Evolutionary conservation across 495 filamentous ascomycete genomes (phyloP).

Genomic region (Acidomyces sp.): DNA sequence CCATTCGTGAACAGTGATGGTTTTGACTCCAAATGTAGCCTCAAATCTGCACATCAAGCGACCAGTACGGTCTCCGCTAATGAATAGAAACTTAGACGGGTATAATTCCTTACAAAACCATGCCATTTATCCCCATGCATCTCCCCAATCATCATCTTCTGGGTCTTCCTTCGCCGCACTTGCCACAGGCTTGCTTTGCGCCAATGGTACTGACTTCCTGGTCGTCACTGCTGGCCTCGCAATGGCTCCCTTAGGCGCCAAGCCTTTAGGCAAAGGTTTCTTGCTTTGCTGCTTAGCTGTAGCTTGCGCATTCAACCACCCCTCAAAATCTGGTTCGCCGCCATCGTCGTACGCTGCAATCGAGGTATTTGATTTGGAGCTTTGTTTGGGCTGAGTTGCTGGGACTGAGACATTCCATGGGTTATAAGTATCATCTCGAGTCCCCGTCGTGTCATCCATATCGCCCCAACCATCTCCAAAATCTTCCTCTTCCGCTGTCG

Average conservation of each 20-base stretch:
- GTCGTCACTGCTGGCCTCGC: constrained; percentile 26
- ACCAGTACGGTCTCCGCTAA: no score
- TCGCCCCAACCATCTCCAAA: constrained; percentile 36
- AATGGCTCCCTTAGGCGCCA: constrained; percentile 40
- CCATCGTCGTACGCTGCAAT: constrained; percentile 59
- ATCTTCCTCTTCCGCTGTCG: constrained; percentile 29
- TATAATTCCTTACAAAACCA: no score
- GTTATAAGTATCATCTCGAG: constrained; percentile 26
- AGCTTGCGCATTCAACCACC: constrained; percentile 76
- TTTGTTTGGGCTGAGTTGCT: constrained; percentile 19
- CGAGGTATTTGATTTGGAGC: constrained; percentile 23
- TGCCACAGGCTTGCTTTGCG: constrained; percentile 33
- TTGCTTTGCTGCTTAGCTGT: constrained; percentile 48
- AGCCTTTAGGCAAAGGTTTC: constrained; percentile 63
- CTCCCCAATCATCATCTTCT: constrained; percentile 50
- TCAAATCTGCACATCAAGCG: no score
- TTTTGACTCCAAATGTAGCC: no score
- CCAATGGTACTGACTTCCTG: constrained; percentile 19
- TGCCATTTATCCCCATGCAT: constrained; percentile 41
- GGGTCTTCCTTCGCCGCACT: constrained; percentile 33
- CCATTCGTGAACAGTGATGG: no score
- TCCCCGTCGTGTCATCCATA: constrained; percentile 23
- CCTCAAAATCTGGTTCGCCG: constrained; percentile 84
- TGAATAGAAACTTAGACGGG: no score
- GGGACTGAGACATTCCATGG: constrained; percentile 28